Evolutionary conservation across 805 yeast genomes (phyloP), one percentile per base, ranked within the genome.

Genomic region (Suhomyces vadensis): DNA sequence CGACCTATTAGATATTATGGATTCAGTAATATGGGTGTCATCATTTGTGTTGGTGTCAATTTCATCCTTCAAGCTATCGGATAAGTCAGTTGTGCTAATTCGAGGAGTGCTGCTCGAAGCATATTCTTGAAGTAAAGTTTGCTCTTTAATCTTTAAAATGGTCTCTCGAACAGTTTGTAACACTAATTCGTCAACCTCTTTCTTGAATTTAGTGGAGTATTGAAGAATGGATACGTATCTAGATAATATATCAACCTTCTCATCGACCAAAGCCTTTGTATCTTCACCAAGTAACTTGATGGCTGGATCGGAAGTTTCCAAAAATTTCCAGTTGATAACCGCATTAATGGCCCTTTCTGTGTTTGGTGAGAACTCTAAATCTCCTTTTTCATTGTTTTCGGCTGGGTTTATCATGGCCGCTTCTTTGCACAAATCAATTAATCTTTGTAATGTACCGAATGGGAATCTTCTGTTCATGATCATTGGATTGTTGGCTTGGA

Each of bases 151-250:
- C 52, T 75, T 78, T 27, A 66, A 62, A 2, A 89, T 75, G 0
- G 94, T 84, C 26, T 81, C 81, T 19, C 74, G 67, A 3, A 91
- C 87, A 1, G 84, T 71, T 27, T 70, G 64, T 21, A 86, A 63
- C 2, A 90, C 90, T 56, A 82, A 67, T 16, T 65, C 74, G 57
- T 89, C 94, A 3, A 89, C 86, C 61, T 91, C 96, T 41, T 75
- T 78, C 42, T 87, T 85, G 39, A 90, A 81, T 54, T 81, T 83
- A 50, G 85, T 85, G 16, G 87, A 82, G 60, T 85, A 89, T 43
- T 84, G 80, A 47, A 87, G 70, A 2, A 88, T 79, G 48, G 90
- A 85, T 10, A 87, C 83, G 43, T 87, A 71, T 55, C 97, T 71
- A 13, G 80, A 69, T 14, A 89, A 74, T 0, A 87, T 75, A 41